Evolutionary conservation across 495 filamentous ascomycete species (phyloP).

Genomic region (Talaromyces borbonicus): DNA sequence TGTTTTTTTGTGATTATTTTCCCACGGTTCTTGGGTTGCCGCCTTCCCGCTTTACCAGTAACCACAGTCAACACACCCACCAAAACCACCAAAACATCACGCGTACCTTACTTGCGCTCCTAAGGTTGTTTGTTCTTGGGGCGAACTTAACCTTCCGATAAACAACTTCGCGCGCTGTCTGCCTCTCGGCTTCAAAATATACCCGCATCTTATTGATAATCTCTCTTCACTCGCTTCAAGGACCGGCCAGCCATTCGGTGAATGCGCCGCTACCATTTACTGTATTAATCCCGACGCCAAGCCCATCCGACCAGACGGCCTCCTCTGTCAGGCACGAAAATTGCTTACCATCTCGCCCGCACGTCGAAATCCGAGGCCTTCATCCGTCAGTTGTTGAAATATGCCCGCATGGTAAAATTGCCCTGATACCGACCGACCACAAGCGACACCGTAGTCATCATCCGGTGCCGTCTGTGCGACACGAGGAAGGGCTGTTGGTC

Average conservation of each 20-base stretch:
- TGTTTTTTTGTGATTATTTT: slow-evolving; percentile 4
- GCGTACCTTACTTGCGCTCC: slow-evolving; percentile 5
- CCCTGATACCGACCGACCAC: neutral
- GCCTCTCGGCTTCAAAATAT: too few species aligned
- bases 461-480: too few species aligned
- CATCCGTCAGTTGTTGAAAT: neutral
- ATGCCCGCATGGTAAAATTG: neutral
- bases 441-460: neutral
- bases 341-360: neutral
- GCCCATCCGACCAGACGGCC: neutral
- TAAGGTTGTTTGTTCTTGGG: too few species aligned
- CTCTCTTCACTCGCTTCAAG: neutral
- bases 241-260: neutral
- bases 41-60: neutral
- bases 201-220: neutral
- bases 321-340: slow-evolving; percentile 3
- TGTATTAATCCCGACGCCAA: neutral
- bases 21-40: neutral
- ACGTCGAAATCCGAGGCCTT: neutral
- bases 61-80: neutral
- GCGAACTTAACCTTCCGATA: too few species aligned
- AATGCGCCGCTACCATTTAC: neutral
- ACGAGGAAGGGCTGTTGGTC: too few species aligned
- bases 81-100: neutral
- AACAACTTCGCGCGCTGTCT: too few species aligned